Conservation (phyloP, 225 moss, liverwort and hornwort genomes). For the Marchantia paleacea region DNA sequence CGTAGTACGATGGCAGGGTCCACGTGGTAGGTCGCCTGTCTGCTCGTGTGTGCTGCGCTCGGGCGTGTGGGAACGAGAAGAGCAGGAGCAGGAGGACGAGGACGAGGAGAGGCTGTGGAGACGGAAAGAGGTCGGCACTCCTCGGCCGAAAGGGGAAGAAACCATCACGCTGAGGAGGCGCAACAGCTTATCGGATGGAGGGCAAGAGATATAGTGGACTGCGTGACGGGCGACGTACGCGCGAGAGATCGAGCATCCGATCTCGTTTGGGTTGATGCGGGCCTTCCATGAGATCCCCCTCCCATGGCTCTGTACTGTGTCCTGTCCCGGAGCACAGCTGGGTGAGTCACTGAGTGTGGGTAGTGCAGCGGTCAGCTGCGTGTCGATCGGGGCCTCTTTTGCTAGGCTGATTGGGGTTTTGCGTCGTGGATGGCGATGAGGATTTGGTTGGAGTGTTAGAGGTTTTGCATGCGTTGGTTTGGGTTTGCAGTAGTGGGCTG, state of each 20-base stretch:
- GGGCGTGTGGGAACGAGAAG: neutral
- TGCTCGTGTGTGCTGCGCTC: too few relatives aligned
- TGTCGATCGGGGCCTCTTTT: neutral
- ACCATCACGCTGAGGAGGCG: neutral
- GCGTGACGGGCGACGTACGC: neutral
- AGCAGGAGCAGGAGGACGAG: neutral
- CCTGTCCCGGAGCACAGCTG: neutral
- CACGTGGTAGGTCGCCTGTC: neutral
- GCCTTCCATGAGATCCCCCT: neutral
- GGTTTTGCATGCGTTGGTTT: neutral
- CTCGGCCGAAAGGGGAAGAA: neutral
- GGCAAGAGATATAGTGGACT: neutral
- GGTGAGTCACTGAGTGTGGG: neutral
- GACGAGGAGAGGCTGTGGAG: neutral
- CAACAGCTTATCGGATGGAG: neutral
- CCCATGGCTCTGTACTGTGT: neutral
- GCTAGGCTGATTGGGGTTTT: neutral
- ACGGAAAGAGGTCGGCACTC: neutral
- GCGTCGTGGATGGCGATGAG: neutral
- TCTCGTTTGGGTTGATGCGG: neutral
- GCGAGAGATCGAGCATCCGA: neutral
- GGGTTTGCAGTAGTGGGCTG: neutral
- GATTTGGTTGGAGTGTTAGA: neutral
- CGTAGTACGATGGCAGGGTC: neutral
- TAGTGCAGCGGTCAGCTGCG: neutral